Percentiles rank a stretch among this genome's conserved stretches.
phyloP scores from a whole-genome alignment of 2,329 filamentous ascomycete species.

The Ophiostoma sp. region DNA sequence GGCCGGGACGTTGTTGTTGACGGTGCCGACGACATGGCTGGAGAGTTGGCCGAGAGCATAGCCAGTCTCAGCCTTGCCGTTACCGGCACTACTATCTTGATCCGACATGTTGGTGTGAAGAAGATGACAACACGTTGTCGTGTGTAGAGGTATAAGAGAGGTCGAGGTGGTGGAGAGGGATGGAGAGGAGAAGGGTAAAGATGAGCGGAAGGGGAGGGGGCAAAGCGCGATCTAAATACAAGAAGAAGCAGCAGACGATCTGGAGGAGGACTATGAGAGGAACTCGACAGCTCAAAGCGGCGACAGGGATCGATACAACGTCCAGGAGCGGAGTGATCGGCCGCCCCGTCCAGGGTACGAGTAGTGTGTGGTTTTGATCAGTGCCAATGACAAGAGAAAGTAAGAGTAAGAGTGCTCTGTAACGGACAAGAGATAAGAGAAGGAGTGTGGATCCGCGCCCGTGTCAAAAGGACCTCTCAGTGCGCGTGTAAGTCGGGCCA shows the following conservation, averaged over 20 bases:
- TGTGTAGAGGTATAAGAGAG: background rate
- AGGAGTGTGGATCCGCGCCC: background rate
- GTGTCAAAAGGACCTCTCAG: background rate
- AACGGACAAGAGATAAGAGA: constrained; percentile 14
- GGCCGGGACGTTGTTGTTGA: background rate
- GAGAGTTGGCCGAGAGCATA: background rate
- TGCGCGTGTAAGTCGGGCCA: constrained; percentile 6
- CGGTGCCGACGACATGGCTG: constrained; percentile 13
- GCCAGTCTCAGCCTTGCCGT: background rate
- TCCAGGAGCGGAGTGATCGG: background rate
- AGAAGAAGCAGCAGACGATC: background rate
- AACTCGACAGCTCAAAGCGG: background rate
- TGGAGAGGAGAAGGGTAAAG: background rate
- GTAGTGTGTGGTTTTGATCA: background rate
- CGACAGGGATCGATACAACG: background rate
- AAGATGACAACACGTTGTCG: background rate
- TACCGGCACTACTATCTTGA: background rate
- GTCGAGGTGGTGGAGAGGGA: background rate
- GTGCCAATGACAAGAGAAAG: constrained; percentile 5
- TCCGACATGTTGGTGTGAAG: constrained; percentile 8
- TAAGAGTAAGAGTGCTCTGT: constrained; percentile 9
- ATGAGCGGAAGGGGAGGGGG: background rate
- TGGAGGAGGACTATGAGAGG: background rate
- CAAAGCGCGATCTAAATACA: background rate
- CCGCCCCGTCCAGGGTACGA: background rate